Evolutionary conservation across 2,329 filamentous ascomycete species (phyloP).

Genomic region (Fusarium tupiense): DNA sequence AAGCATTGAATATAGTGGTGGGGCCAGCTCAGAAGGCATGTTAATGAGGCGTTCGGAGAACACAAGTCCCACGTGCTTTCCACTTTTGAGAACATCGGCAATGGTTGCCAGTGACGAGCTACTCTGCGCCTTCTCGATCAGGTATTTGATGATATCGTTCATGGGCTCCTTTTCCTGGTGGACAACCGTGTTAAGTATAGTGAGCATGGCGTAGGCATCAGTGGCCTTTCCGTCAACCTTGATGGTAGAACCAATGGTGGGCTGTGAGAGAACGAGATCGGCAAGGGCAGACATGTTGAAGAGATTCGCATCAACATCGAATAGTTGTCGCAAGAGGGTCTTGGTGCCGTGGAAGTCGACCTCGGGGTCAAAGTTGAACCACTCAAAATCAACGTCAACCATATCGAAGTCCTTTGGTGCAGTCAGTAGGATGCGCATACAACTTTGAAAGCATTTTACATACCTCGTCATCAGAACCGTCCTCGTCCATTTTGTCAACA

Average conservation of each 20-base stretch:
- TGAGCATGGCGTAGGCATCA: constrained; percentile 93
- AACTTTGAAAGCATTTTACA: constrained; percentile 28
- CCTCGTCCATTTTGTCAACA: constrained; percentile 61
- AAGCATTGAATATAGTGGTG: constrained; percentile 95
- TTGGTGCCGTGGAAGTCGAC: constrained; percentile 97
- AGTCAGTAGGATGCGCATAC: constrained; percentile 20
- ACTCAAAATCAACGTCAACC: constrained; percentile 97
- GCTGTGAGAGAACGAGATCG: constrained; percentile 87
- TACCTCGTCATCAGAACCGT: constrained; percentile 65
- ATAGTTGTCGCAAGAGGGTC: constrained; percentile 86
- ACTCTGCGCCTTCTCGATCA: constrained; percentile 65
- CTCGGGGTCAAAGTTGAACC: constrained; percentile 92
- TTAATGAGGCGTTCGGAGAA: constrained; percentile 96
- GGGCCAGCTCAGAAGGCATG: constrained; percentile 91
- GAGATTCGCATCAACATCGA: constrained; percentile 86
- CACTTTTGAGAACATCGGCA: constrained; percentile 61
- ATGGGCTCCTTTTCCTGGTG: constrained; percentile 81
- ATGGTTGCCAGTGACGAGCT: constrained; percentile 67
- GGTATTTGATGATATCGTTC: constrained; percentile 75
- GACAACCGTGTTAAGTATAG: constrained; percentile 82
- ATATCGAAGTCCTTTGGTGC: constrained; percentile 81
- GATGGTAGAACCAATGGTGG: constrained; percentile 89
- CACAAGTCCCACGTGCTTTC: constrained; percentile 79
- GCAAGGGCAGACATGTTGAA: constrained; percentile 89
- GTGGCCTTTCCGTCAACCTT: constrained; percentile 96